Conservation (phyloP, 495 filamentous ascomycete genomes). For the Podospora conica region DNA sequence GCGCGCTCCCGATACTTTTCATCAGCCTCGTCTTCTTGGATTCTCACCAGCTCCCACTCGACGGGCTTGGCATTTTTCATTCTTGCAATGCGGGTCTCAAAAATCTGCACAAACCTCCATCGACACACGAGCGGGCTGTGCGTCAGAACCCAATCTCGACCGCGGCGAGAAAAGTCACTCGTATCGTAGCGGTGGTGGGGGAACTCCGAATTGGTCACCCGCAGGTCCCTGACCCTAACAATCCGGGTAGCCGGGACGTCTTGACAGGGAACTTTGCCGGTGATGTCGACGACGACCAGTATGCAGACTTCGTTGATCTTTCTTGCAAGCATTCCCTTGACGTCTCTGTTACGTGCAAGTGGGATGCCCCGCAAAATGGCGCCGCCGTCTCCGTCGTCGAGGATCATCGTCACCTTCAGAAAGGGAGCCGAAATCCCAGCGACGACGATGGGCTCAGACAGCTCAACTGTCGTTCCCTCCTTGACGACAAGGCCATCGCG, state of each 20-base stretch:
- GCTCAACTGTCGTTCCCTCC: not conserved
- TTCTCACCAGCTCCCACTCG: conserved; percentile 28
- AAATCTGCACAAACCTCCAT: conserved; percentile 25
- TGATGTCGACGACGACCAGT: conserved; percentile 40
- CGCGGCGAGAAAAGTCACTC: not conserved
- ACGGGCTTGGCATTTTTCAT: conserved; percentile 14
- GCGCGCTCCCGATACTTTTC: not conserved
- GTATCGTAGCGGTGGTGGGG: conserved; percentile 27
- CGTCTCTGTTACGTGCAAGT: not conserved
- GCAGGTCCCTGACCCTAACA: conserved; percentile 33
- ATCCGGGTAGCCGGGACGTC: conserved; percentile 33
- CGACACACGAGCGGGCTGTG: conserved; percentile 36
- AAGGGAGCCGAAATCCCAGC: not conserved
- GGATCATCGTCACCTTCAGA: conserved; percentile 8
- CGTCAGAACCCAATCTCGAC: conserved; percentile 21
- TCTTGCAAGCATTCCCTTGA: not conserved
- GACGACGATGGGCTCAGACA: not conserved
- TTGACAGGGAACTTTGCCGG: conserved; percentile 32
- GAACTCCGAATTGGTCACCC: conserved; percentile 49
- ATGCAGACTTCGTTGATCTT: conserved; percentile 39
- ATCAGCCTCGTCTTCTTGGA: conserved; percentile 24
- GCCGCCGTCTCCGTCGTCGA: not conserved
- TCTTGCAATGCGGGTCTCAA: conserved; percentile 9
- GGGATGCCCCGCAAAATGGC: conserved; percentile 8
- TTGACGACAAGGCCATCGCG: not conserved